Conservation (phyloP, 257 asterid species). For the Striga asiatica region DNA sequence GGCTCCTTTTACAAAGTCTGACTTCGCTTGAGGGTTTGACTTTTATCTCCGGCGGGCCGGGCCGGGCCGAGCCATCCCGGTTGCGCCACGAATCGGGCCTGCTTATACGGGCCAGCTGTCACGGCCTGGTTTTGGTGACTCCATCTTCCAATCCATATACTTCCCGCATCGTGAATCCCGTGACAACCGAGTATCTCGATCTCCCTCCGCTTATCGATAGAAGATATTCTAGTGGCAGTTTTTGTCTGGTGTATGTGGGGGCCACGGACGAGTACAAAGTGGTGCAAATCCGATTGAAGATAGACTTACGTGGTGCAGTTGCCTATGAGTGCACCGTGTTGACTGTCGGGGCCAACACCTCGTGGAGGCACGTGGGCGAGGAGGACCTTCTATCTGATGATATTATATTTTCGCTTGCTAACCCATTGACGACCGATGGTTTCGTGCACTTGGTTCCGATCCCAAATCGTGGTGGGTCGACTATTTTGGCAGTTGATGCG, state of each 20-base stretch:
- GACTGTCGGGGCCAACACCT: not conserved
- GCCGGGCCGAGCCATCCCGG: not conserved
- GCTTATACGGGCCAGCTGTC: too few species aligned
- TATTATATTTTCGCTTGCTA: not conserved
- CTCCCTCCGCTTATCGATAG: not conserved
- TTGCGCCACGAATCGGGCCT: not conserved
- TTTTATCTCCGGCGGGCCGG: not conserved
- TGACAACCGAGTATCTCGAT: not conserved
- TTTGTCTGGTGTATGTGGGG: not conserved
- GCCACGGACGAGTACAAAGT: not conserved
- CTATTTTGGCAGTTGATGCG: not conserved
- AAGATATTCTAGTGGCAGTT: too few species aligned
- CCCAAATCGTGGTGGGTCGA: not conserved
- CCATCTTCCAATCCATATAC: too few species aligned
- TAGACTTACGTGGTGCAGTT: not conserved
- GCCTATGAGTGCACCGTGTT: not conserved
- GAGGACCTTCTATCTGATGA: not conserved
- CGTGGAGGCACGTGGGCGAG: not conserved
- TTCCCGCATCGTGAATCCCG: not conserved
- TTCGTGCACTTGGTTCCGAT: not conserved
- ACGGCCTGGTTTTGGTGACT: too few species aligned
- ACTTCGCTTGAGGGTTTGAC: not conserved
- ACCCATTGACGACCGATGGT: not conserved
- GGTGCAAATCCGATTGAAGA: not conserved
- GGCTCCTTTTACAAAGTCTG: too few species aligned